These are phyloP conservation scores for Dictyostelium capitatum DNA, from an alignment of 78 protist species.

Conservation along the genomic window DNA sequence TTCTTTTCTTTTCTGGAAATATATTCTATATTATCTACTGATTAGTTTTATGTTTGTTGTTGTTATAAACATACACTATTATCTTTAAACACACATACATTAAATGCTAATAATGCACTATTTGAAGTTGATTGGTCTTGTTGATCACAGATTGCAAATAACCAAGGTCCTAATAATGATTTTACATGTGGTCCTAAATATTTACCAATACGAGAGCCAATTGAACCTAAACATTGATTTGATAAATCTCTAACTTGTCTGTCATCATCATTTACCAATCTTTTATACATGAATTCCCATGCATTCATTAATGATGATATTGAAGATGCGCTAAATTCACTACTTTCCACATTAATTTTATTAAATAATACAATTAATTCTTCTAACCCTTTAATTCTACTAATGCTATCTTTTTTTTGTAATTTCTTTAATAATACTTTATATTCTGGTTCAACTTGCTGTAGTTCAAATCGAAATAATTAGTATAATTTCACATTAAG, in stretches of 20 bases:
- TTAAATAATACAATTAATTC: conserved; percentile 31
- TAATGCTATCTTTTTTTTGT: conserved; percentile 47
- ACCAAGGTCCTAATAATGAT: conserved; percentile 67
- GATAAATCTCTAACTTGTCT: conserved; percentile 43
- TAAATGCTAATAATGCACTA: conserved; percentile 49
- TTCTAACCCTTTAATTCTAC: conserved; percentile 63
- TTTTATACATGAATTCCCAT: conserved; percentile 51
- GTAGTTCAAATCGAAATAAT: too few relatives aligned
- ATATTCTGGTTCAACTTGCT: conserved; percentile 79
- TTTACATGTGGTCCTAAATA: conserved; percentile 46
- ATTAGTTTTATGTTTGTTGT: too few relatives aligned
- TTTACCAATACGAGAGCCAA: conserved; percentile 66
- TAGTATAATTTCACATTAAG: neutral
- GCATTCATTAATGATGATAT: conserved; percentile 34
- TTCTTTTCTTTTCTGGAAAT: conserved; percentile 73
- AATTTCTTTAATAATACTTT: conserved; percentile 66
- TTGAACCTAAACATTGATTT: conserved; percentile 24
- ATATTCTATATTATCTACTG: conserved; percentile 32
- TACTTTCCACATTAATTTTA: conserved; percentile 35
- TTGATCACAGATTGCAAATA: conserved; percentile 56
- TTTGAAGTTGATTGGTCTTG: conserved; percentile 36
- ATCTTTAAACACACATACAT: too few relatives aligned
- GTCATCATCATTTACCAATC: conserved; percentile 69
- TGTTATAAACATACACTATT: too few relatives aligned
- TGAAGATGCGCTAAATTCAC: neutral